Percentiles rank a stretch among this genome's conserved stretches.
Conservation (phyloP, 192 early-diverging fungal genomes). For the Entrophospora sp. region DNA sequence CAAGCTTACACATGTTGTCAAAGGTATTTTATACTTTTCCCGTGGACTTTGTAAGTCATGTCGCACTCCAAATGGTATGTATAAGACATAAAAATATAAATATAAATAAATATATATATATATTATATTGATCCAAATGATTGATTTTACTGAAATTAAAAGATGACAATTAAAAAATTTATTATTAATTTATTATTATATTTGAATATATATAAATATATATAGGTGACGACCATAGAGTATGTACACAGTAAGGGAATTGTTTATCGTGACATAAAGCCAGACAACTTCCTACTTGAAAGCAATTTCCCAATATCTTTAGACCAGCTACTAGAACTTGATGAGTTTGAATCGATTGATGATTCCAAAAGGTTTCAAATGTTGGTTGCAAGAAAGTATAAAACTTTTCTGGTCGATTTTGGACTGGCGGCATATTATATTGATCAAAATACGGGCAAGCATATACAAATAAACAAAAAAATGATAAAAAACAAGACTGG, state of each 20-base stretch:
- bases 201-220: neutral
- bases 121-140: no score
- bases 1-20: conserved; percentile 38
- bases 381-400: conserved; percentile 36
- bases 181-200: no score
- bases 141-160: no score
- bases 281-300: conserved; percentile 55
- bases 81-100: no score
- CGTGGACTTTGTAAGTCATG: conserved; percentile 35
- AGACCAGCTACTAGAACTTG: conserved; percentile 14
- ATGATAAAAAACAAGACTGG: conserved; percentile 47
- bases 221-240: conserved; percentile 34
- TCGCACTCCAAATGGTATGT: conserved; percentile 49
- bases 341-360: conserved; percentile 22
- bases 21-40: conserved; percentile 34
- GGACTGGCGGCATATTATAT: conserved; percentile 38
- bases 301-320: conserved; percentile 25
- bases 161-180: no score
- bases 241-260: conserved; percentile 49
- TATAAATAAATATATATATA: no score
- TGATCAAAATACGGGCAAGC: conserved; percentile 31
- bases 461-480: conserved; percentile 31
- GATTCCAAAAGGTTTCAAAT: conserved; percentile 20
- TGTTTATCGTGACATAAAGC: conserved; percentile 57
- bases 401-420: conserved; percentile 51